Percentiles rank a stretch among this genome's conserved stretches.
Conservation (phyloP, 2,329 filamentous ascomycete species). For the Venturia nashicola region DNA sequence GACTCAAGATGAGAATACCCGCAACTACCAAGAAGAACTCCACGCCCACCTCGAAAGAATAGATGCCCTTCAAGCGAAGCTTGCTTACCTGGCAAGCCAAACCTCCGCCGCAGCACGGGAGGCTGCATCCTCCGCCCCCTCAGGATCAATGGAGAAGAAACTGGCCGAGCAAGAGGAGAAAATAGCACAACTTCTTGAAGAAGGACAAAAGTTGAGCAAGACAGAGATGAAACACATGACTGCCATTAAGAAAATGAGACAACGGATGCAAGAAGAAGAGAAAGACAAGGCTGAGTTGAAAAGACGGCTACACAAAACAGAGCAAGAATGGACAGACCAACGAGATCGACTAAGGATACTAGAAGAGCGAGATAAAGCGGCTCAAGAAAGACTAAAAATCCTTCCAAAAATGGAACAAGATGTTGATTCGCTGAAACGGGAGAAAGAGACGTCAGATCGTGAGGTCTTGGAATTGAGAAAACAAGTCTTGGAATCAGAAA, state of each 20-base stretch:
- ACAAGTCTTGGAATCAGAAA: conserved; percentile 55
- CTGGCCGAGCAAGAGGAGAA: conserved; percentile 82
- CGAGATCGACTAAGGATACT: conserved; percentile 48
- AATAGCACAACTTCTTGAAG: conserved; percentile 80
- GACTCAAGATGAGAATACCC: conserved; percentile 38
- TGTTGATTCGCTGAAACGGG: conserved; percentile 47
- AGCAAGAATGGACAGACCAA: conserved; percentile 50
- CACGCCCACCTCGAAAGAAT: conserved; percentile 78
- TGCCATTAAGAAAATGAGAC: conserved; percentile 66
- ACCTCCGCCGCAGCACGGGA: conserved; percentile 64
- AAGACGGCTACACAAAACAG: conserved; percentile 50
- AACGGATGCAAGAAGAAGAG: conserved; percentile 38
- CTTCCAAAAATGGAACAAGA: conserved; percentile 43
- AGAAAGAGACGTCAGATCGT: conserved; percentile 50
- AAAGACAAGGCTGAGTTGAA: conserved; percentile 40
- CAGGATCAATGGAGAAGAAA: conserved; percentile 61
- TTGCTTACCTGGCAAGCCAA: conserved; percentile 76
- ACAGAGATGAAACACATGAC: conserved; percentile 75
- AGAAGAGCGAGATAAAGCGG: conserved; percentile 45
- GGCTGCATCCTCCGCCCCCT: conserved; percentile 46
- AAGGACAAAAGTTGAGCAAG: conserved; percentile 78
- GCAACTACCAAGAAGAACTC: conserved; percentile 66
- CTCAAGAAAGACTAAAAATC: conserved; percentile 41
- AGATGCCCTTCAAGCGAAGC: conserved; percentile 80
- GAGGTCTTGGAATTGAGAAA: conserved; percentile 56